Percentiles rank a stretch among this genome's conserved stretches.
These are phyloP conservation scores for Syzygium grande DNA, from an alignment of 345 rosid species.

Conservation along the genomic window DNA sequence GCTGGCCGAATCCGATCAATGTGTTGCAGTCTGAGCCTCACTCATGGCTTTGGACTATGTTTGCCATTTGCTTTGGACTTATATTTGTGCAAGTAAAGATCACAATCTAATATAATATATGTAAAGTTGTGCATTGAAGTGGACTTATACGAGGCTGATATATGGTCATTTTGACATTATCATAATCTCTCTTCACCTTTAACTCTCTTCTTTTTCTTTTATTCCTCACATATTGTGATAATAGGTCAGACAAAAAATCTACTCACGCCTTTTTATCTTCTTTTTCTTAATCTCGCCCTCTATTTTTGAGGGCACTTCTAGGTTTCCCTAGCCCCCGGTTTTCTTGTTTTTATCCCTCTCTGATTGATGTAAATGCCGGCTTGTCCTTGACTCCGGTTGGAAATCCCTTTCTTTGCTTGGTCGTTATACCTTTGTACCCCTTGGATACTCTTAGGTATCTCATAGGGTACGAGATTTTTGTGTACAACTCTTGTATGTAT, in stretches of 20 bases:
- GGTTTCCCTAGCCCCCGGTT: too few relatives aligned
- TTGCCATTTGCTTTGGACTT: neutral
- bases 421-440: too few relatives aligned
- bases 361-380: too few relatives aligned
- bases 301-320: too few relatives aligned
- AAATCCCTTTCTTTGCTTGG: too few relatives aligned
- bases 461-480: too few relatives aligned
- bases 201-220: neutral
- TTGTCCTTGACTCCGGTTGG: too few relatives aligned
- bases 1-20: neutral
- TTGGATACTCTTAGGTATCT: too few relatives aligned
- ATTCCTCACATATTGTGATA: neutral
- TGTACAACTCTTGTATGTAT: too few relatives aligned
- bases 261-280: neutral
- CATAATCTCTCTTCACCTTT: neutral
- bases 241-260: neutral
- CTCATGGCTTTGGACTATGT: neutral
- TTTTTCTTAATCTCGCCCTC: neutral
- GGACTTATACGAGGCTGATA: neutral
- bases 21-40: neutral
- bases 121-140: neutral
- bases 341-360: too few relatives aligned
- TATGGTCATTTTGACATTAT: neutral
- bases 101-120: neutral
- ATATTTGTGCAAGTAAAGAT: neutral